phyloP scores from a whole-genome alignment of 1,139 yeast genomes.

The Eremothecium cymbalariae region DNA sequence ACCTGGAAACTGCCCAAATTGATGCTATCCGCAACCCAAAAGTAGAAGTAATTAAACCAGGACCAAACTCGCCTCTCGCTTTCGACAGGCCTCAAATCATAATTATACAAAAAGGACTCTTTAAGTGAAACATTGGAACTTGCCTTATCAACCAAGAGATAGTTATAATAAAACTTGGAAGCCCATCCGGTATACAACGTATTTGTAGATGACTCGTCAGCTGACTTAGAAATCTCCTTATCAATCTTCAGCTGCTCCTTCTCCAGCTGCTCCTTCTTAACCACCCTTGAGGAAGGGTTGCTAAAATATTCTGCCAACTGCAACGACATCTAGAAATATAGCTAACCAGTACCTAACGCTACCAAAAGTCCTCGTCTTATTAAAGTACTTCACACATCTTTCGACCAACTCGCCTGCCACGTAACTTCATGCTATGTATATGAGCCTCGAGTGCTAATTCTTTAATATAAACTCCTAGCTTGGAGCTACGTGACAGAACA shows the following conservation, averaged over 20 bases:
- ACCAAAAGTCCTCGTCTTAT: not conserved
- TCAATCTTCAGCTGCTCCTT: not conserved
- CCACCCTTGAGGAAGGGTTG: constrained; percentile 1
- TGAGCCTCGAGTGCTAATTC: too few relatives aligned
- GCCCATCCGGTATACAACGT: constrained; percentile 16
- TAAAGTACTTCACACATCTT: not conserved
- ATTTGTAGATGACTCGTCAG: constrained; percentile 1
- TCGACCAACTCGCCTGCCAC: too few relatives aligned
- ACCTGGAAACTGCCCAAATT: constrained; percentile 88
- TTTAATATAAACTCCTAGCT: too few relatives aligned
- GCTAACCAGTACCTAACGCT: not conserved
- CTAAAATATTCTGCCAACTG: constrained; percentile 7
- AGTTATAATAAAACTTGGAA: constrained; percentile 19
- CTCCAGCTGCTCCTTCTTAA: not conserved
- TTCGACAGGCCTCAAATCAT: constrained; percentile 67
- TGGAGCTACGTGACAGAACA: too few relatives aligned
- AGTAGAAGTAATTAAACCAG: constrained; percentile 69
- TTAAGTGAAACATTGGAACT: constrained; percentile 10
- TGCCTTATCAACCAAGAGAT: constrained; percentile 21
- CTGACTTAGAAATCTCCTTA: not conserved
- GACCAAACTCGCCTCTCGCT: constrained; percentile 62
- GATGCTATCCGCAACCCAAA: constrained; percentile 84
- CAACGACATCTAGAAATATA: constrained; percentile 3
- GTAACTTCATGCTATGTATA: too few relatives aligned
- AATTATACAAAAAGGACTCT: constrained; percentile 58